Evolutionary conservation across 345 rosid species (phyloP), one percentile per base, ranked within the genome.

Genomic region (Gossypium mustelinum): DNA sequence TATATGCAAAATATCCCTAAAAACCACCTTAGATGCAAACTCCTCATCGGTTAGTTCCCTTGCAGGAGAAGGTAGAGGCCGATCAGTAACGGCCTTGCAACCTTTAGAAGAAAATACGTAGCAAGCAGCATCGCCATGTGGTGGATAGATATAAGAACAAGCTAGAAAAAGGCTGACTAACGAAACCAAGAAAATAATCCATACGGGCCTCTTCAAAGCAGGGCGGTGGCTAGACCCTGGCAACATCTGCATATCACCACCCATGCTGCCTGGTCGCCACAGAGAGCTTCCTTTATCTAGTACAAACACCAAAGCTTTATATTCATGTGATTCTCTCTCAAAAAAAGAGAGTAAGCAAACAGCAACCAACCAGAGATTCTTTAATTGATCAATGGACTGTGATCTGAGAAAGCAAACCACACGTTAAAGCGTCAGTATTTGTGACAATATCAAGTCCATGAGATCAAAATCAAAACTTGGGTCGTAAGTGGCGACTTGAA

Each of bases 51-150:
- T 88, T 16, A 47, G 84, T 73, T 89, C 92, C 80, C 97, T 88
- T 11, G 84, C 74, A 75, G 98, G 93, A 81, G 76, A 76, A 2
- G 99, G 98, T 12, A 98, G 97, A 80, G 92, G 95, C 99, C 98
- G 92, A 72, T 85, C 83, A 25, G 89, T 74, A 50, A 95, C 81
- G 68, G 77, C 93, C 80, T 89, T 88, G 77, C 99, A 95, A 58
- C 97, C 97, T 83, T 89, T 85, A 2, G 94, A 84, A 16, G 97
- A 90, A 75, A 95, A 84, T 77, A 91, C 74, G 48, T 91, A 95
- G 74, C 99, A 93, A 60, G 97, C 91, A 47, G 82, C 65, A 77
- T 77, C 87, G 57, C 89, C 85, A 27, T 84, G 87, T 1, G 92
- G 99, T 60, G 98, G 98, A 64, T 93, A 92, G 70, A 93, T 77